Percentiles rank a stretch among this genome's conserved stretches.
These are phyloP conservation scores for Diutina sp. DNA, from an alignment of 1,139 yeast species.

Conservation along the genomic window DNA sequence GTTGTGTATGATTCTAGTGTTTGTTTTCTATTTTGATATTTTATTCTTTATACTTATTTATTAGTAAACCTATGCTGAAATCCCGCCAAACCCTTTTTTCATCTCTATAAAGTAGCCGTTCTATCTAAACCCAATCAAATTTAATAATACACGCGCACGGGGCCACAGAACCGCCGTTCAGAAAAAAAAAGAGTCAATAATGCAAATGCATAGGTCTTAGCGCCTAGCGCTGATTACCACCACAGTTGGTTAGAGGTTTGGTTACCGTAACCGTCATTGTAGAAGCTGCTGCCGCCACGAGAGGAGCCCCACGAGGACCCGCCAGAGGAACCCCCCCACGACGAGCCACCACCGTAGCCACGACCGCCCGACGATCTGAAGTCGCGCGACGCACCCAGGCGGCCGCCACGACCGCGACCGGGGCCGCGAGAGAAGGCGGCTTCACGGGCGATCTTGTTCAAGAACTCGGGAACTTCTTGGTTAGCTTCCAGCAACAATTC, in stretches of 20 bases:
- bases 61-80: not conserved
- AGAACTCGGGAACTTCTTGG: conserved; percentile 91
- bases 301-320: conserved; percentile 1
- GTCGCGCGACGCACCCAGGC: conserved; percentile 39
- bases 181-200: not conserved
- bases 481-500: conserved; percentile 89
- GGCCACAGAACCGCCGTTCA: conserved; percentile 1
- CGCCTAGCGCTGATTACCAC: conserved; percentile 17
- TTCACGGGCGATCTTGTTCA: conserved; percentile 74
- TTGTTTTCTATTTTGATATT: not conserved
- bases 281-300: conserved; percentile 12
- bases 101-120: conserved; percentile 1
- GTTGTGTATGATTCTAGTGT: not conserved
- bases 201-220: not conserved
- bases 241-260: conserved; percentile 23
- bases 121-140: conserved; percentile 2
- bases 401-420: conserved; percentile 10
- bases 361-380: conserved; percentile 15
- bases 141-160: conserved; percentile 1
- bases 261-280: conserved; percentile 20
- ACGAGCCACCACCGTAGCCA: conserved; percentile 2
- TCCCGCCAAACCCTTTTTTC: conserved; percentile 2
- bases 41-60: not conserved
- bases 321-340: conserved; percentile 1
- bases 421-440: conserved; percentile 35